phyloP scores from a whole-genome alignment of 2,329 filamentous ascomycete species.

The Pseudogymnoascus sp. region DNA sequence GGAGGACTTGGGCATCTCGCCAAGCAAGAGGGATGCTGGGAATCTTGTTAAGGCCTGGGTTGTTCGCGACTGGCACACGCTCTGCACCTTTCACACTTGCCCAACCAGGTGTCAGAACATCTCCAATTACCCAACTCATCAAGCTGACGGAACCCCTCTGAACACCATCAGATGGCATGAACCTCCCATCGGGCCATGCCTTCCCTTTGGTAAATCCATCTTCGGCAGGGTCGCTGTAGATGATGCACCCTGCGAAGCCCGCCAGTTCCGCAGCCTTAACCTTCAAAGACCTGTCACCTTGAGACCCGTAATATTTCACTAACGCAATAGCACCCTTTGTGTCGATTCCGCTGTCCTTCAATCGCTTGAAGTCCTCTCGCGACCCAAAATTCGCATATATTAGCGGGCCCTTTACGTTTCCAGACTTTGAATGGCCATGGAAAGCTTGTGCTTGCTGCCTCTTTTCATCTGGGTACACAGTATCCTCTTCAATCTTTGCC shows the following conservation, averaged over 20 bases:
- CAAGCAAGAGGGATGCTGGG: constrained; percentile 86
- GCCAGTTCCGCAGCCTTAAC: constrained; percentile 83
- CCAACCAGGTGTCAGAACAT: constrained; percentile 86
- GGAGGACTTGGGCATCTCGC: constrained; percentile 74
- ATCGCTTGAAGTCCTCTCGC: constrained; percentile 67
- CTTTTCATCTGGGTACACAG: constrained; percentile 53
- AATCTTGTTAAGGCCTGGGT: constrained; percentile 68
- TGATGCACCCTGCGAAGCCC: constrained; percentile 78
- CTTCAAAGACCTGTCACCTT: constrained; percentile 68
- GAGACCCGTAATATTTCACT: constrained; percentile 70
- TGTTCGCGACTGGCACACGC: constrained; percentile 61
- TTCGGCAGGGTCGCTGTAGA: constrained; percentile 85
- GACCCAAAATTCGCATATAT: constrained; percentile 92
- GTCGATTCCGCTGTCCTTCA: constrained; percentile 64
- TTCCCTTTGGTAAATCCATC: constrained; percentile 71
- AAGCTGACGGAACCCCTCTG: constrained; percentile 75
- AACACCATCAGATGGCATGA: constrained; percentile 73
- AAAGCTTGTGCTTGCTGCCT: constrained; percentile 70
- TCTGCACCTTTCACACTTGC: constrained; percentile 60
- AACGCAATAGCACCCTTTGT: constrained; percentile 75
- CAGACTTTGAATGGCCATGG: constrained; percentile 81
- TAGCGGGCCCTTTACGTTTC: constrained; percentile 76
- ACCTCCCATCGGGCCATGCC: constrained; percentile 68
- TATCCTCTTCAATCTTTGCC: constrained; percentile 75
- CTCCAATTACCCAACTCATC: constrained; percentile 76